Evolutionary conservation across 495 filamentous ascomycete species (phyloP).

Genomic region (Oleoguttula mirabilis): DNA sequence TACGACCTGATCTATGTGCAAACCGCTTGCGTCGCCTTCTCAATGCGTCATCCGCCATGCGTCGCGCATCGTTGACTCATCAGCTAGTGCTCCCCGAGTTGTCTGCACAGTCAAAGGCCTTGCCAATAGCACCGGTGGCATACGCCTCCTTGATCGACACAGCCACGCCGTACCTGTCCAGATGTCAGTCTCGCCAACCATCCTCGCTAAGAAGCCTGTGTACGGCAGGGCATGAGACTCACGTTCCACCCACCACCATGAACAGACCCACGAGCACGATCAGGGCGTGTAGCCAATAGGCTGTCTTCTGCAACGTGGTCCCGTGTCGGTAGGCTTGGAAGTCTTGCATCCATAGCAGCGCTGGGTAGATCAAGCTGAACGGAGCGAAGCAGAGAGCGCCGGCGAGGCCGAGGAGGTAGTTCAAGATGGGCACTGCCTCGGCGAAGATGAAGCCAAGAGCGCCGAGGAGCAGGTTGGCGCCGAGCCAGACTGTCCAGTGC

Average conservation of each 20-base stretch:
- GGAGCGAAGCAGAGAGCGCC: slow-evolving; percentile 22
- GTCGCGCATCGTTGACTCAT: too few species aligned
- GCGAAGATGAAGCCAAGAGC: slow-evolving; percentile 12
- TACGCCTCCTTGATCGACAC: slow-evolving; percentile 29
- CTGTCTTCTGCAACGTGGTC: slow-evolving; percentile 1
- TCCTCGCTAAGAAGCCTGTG: neutral
- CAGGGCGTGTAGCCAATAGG: neutral
- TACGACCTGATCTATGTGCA: too few species aligned
- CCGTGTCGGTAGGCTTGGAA: slow-evolving; percentile 23
- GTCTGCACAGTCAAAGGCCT: slow-evolving; percentile 15
- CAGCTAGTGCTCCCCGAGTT: too few species aligned
- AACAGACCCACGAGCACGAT: slow-evolving; percentile 6
- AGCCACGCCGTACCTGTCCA: slow-evolving; percentile 27
- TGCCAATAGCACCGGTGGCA: slow-evolving; percentile 24
- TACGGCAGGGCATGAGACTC: neutral
- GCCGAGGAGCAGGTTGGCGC: slow-evolving; percentile 19
- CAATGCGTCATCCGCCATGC: too few species aligned
- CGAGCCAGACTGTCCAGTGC: slow-evolving; percentile 31
- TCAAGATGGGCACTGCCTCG: slow-evolving; percentile 29
- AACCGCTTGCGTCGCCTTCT: too few species aligned
- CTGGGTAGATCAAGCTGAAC: slow-evolving; percentile 35
- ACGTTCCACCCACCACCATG: slow-evolving; percentile 8
- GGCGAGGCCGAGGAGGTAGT: slow-evolving; percentile 9
- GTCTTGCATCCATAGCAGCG: slow-evolving; percentile 37
- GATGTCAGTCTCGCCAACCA: neutral